A percentile compares a stretch with the other conserved stretches of the same genome.
phyloP scores from a whole-genome alignment of 2,329 filamentous ascomycete species.

The Aspergillus sergii region DNA sequence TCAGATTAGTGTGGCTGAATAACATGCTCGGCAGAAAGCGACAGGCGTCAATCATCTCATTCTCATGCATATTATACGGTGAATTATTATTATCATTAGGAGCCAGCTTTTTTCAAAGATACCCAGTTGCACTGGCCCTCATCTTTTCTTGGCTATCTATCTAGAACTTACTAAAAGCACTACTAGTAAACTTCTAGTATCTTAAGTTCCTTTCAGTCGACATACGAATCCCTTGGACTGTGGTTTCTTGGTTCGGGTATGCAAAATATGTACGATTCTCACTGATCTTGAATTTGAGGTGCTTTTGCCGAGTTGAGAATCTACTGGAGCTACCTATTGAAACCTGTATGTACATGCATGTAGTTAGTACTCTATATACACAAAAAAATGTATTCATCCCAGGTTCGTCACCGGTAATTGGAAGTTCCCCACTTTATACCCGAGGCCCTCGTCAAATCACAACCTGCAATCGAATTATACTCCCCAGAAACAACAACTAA shows the following conservation, averaged over 20 bases:
- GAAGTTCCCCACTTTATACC: constrained; percentile 3
- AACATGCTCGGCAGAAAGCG: constrained; percentile 1
- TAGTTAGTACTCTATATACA: background rate
- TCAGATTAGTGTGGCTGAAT: constrained; percentile 19
- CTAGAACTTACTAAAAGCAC: background rate
- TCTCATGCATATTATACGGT: background rate
- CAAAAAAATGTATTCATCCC: background rate
- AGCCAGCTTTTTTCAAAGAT: constrained; percentile 7
- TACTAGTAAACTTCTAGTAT: background rate
- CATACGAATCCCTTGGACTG: background rate
- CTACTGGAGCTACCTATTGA: background rate
- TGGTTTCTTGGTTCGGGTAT: background rate
- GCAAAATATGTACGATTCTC: background rate
- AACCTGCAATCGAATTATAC: background rate
- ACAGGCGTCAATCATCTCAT: background rate
- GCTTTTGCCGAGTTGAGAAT: background rate
- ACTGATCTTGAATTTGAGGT: background rate
- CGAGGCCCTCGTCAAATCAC: constrained; percentile 6
- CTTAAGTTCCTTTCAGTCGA: background rate
- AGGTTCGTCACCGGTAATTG: background rate
- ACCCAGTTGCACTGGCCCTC: constrained; percentile 3
- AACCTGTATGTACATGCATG: too few relatives aligned
- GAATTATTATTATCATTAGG: constrained; percentile 2
- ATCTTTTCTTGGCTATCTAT: background rate
- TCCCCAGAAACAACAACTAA: constrained; percentile 1